Conservation (phyloP, 768 basidiomycete genomes). For the Mycena kentingensis region DNA sequence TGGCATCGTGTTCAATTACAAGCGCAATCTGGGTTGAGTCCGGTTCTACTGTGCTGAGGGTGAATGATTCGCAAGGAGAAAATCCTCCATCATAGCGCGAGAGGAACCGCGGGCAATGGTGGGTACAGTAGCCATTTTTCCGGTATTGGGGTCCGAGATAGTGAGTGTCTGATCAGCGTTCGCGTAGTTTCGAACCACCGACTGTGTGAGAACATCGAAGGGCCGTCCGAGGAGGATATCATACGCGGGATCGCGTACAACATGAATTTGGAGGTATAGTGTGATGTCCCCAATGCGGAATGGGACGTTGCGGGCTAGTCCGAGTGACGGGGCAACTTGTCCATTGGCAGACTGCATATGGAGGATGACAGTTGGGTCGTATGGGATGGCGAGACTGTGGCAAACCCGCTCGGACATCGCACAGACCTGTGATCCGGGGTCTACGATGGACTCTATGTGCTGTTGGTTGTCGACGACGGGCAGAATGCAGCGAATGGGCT, state of each 20-base stretch:
- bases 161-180: slow-evolving; percentile 4
- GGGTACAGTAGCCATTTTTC: not conserved
- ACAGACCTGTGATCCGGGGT: slow-evolving; percentile 22
- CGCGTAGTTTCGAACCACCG: not conserved
- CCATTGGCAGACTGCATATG: not conserved
- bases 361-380: not conserved
- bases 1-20: not conserved
- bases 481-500: slow-evolving; percentile 19
- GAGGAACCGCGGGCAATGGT: slow-evolving; percentile 1
- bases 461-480: slow-evolving; percentile 12
- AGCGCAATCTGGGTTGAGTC: slow-evolving; percentile 1
- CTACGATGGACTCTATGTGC: slow-evolving; percentile 20
- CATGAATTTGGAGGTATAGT: not conserved
- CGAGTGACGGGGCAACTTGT: not conserved
- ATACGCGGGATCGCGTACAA: not conserved
- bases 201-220: not conserved
- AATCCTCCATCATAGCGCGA: not conserved
- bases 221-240: not conserved
- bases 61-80: slow-evolving; percentile 1
- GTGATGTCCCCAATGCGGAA: not conserved
- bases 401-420: slow-evolving; percentile 24
- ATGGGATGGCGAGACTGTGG: not conserved
- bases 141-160: slow-evolving; percentile 3
- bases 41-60: not conserved
- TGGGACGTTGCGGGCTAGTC: not conserved